Percentiles rank a stretch among this genome's conserved stretches.
phyloP scores from a whole-genome alignment of 345 rosid genomes.

The Reutealis trisperma region DNA sequence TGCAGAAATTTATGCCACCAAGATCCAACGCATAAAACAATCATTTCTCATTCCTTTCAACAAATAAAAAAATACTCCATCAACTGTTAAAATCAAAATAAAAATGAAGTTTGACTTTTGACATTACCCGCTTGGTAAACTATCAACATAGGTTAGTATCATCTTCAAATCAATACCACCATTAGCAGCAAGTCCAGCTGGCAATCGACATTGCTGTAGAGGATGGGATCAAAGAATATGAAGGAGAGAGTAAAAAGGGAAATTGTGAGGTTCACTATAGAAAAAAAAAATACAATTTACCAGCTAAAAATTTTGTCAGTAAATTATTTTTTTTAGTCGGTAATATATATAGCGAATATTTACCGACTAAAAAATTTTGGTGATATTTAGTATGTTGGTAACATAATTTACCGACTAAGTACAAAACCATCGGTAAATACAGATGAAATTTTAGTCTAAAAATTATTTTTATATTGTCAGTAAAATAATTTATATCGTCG shows the following conservation, averaged over 20 bases:
- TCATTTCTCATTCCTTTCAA: slow-evolving; percentile 70
- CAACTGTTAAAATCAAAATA: background rate
- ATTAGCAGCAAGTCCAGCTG: slow-evolving; percentile 65
- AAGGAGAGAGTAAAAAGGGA: slow-evolving; percentile 4
- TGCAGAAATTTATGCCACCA: slow-evolving; percentile 85
- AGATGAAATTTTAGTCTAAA: too few relatives aligned
- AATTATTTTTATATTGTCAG: too few relatives aligned
- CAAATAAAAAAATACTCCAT: background rate
- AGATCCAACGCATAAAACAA: slow-evolving; percentile 91
- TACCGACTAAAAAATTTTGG: too few relatives aligned
- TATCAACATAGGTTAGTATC: slow-evolving; percentile 76
- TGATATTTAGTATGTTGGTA: too few relatives aligned
- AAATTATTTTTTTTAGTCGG: too few relatives aligned
- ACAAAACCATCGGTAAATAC: too few relatives aligned
- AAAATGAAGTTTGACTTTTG: background rate
- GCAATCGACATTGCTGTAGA: slow-evolving; percentile 46
- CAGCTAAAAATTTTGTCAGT: too few relatives aligned
- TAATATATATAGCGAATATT: too few relatives aligned
- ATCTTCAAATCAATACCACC: slow-evolving; percentile 76
- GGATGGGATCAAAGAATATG: slow-evolving; percentile 31
- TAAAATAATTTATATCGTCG: too few relatives aligned
- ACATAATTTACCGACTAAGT: too few relatives aligned
- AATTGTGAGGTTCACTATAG: slow-evolving; percentile 32
- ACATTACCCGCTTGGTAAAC: slow-evolving; percentile 67
- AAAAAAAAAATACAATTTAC: too few relatives aligned